A percentile compares a stretch with the other conserved stretches of the same genome.
These are phyloP conservation scores for Lepiota venenata DNA, from an alignment of 768 basidiomycete species.

Conservation along the genomic window DNA sequence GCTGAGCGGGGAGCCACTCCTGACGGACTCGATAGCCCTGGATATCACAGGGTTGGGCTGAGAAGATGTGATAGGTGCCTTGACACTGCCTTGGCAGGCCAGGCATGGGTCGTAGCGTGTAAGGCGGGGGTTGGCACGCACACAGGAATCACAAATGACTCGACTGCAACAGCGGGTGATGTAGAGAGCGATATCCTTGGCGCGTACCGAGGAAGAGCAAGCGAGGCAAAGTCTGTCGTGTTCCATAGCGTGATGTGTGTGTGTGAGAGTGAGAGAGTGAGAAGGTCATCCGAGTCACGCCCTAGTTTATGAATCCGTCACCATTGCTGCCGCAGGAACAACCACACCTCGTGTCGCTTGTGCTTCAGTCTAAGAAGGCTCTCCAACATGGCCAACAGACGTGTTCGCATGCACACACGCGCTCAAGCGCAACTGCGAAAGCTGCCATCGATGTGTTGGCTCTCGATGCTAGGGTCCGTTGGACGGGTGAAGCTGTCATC, in stretches of 20 bases:
- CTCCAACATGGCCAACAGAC: slow-evolving; percentile 75
- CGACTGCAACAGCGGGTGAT: slow-evolving; percentile 61
- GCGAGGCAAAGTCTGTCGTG: slow-evolving; percentile 47
- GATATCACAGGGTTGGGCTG: background rate
- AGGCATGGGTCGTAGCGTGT: slow-evolving; percentile 71
- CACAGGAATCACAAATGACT: slow-evolving; percentile 62
- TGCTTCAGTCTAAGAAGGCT: slow-evolving; percentile 79
- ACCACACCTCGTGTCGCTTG: slow-evolving; percentile 70
- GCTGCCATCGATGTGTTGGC: slow-evolving; percentile 69
- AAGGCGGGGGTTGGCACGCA: slow-evolving; percentile 58
- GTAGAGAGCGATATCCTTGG: slow-evolving; percentile 29
- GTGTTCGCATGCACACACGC: slow-evolving; percentile 60
- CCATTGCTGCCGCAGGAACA: background rate
- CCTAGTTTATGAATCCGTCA: background rate
- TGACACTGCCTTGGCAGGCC: slow-evolving; percentile 59
- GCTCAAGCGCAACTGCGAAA: slow-evolving; percentile 66
- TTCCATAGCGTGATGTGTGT: background rate
- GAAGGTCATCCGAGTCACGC: background rate
- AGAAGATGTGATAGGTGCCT: slow-evolving; percentile 24
- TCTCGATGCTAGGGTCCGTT: slow-evolving; percentile 76
- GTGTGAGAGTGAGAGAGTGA: background rate
- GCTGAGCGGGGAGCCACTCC: slow-evolving; percentile 14
- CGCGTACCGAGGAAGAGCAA: slow-evolving; percentile 56
- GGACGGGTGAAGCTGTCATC: slow-evolving; percentile 69
- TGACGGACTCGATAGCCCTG: slow-evolving; percentile 4